These are phyloP conservation scores for Suaeda aralocaspica DNA, from an alignment of 148 eudicot genomes.

Conservation along the genomic window DNA sequence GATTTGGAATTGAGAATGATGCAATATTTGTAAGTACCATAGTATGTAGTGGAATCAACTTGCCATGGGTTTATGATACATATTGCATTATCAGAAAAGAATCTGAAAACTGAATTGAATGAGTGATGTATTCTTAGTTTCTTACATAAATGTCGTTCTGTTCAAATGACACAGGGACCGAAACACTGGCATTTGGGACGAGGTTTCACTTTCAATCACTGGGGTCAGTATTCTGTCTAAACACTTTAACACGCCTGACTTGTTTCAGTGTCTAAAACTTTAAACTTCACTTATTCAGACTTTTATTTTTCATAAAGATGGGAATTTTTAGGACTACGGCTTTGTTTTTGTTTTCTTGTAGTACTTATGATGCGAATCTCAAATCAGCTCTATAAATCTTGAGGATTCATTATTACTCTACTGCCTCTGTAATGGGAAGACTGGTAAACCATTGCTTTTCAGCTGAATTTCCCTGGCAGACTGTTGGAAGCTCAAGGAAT, in stretches of 20 bases:
- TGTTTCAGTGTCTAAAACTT: background rate
- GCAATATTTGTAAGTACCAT: background rate
- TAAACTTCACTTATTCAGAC: no score
- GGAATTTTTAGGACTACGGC: no score
- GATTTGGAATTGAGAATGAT: background rate
- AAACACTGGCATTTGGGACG: constrained; percentile 99
- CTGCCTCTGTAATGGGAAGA: background rate
- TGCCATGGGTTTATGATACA: background rate
- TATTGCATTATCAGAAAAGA: background rate
- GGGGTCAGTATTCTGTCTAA: constrained; percentile 62
- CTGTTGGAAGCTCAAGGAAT: background rate
- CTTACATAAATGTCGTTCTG: constrained; percentile 7
- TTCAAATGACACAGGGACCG: constrained; percentile 67
- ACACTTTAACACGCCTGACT: constrained; percentile 2
- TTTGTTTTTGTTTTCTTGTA: background rate
- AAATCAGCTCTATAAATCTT: background rate
- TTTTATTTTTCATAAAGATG: no score
- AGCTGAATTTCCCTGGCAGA: background rate
- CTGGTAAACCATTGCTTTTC: background rate
- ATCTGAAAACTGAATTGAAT: background rate
- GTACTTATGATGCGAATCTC: background rate
- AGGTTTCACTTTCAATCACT: constrained; percentile 73
- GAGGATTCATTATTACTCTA: background rate
- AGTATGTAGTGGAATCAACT: background rate
- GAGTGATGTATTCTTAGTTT: background rate